Evolutionary conservation across 768 basidiomycete species (phyloP).

Genomic region (Trametes punicea): DNA sequence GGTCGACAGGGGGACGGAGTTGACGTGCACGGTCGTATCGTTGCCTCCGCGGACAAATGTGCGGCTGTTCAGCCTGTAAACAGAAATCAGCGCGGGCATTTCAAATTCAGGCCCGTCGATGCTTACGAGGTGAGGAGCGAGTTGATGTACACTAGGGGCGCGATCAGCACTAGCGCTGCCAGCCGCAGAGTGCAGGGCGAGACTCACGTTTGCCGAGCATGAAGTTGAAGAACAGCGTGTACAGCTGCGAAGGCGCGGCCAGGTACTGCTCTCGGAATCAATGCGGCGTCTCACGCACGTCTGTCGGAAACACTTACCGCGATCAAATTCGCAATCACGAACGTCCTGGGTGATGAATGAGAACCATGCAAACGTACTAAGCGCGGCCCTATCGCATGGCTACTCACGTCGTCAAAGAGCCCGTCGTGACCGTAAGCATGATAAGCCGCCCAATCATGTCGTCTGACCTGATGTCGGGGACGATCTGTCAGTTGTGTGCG

Average conservation of each 20-base stretch:
- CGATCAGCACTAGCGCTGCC: background rate
- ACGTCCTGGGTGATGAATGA: background rate
- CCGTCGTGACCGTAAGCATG: conserved; percentile 1
- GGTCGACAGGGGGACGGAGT: background rate
- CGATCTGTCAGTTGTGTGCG: background rate
- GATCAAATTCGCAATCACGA: background rate
- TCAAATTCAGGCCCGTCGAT: background rate
- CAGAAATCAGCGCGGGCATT: background rate
- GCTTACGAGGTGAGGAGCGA: background rate
- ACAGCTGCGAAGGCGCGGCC: background rate
- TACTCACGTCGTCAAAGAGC: background rate
- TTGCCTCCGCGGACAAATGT: background rate
- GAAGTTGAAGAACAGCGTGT: conserved; percentile 1
- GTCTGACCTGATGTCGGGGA: background rate
- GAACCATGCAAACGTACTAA: no score
- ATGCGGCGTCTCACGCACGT: background rate
- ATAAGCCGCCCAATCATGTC: conserved; percentile 3
- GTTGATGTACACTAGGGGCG: background rate
- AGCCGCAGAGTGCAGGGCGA: background rate
- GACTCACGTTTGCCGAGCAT: conserved; percentile 3
- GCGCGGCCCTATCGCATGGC: no score
- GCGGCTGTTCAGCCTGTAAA: background rate
- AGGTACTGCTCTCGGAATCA: background rate
- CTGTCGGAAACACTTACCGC: background rate
- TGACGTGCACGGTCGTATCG: background rate